Conservation (phyloP, 768 basidiomycete species). For the Boletus sp. region DNA sequence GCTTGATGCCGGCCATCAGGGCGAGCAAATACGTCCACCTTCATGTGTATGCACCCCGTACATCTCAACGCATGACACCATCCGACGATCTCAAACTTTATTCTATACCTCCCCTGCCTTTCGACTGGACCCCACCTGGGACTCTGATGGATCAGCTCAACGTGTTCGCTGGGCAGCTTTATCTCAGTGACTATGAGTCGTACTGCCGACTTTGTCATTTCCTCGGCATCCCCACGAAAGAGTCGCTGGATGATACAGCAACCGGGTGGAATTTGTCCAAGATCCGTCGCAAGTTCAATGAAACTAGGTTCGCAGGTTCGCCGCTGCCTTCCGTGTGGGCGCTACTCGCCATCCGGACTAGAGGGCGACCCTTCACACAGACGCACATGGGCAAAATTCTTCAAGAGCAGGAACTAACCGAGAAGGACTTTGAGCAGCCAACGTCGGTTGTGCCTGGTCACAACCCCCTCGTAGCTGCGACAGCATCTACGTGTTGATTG, state of each 20-base stretch:
- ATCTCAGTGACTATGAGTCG: conserved; percentile 15
- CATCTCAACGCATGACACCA: conserved; percentile 31
- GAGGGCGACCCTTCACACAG: neutral
- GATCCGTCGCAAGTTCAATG: neutral
- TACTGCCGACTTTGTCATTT: conserved; percentile 24
- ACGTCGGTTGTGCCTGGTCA: too few species aligned
- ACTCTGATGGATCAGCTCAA: conserved; percentile 5
- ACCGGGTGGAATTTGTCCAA: neutral
- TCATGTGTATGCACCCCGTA: conserved; percentile 40
- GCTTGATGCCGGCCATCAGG: conserved; percentile 36
- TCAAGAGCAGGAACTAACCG: neutral
- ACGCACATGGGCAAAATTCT: neutral
- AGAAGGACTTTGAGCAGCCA: neutral
- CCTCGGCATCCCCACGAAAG: conserved; percentile 10
- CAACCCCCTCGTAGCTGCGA: too few species aligned
- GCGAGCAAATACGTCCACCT: conserved; percentile 32
- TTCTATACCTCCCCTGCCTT: conserved; percentile 2
- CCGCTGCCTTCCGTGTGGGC: neutral
- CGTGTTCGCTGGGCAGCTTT: conserved; percentile 6
- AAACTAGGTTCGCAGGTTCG: neutral
- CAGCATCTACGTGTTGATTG: too few species aligned
- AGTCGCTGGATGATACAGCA: neutral
- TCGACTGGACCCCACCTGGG: neutral
- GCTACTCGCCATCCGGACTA: neutral
- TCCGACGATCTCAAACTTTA: conserved; percentile 31